Percentiles rank a stretch among this genome's conserved stretches.
Conservation (phyloP, 805 yeast genomes). For the Yarrowia bubula region DNA sequence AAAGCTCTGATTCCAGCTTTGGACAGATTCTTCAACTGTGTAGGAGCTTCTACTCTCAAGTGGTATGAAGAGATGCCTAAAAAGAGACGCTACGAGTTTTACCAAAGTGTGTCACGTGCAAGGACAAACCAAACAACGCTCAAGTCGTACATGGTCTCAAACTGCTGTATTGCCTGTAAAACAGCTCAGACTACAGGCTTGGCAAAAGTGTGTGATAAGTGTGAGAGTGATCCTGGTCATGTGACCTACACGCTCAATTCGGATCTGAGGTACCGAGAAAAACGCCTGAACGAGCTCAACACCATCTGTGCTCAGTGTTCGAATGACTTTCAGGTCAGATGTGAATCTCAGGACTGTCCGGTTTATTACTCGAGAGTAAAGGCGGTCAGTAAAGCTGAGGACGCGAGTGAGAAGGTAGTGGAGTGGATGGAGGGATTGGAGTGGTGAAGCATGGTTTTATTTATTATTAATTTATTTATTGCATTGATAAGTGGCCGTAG, state of each 20-base stretch:
- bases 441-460: neutral
- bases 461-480: too few relatives aligned
- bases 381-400: conserved; percentile 38
- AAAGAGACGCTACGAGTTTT: conserved; percentile 29
- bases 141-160: conserved; percentile 1
- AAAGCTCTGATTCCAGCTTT: conserved; percentile 87
- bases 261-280: conserved; percentile 30
- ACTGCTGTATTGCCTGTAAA: neutral
- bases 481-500: neutral
- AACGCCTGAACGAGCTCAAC: conserved; percentile 30
- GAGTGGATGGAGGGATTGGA: conserved; percentile 3
- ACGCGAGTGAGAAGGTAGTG: neutral
- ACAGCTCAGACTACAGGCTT: conserved; percentile 3
- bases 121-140: conserved; percentile 26
- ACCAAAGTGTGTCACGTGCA: neutral
- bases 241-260: conserved; percentile 29
- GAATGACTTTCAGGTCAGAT: conserved; percentile 41
- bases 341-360: conserved; percentile 66
- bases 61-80: conserved; percentile 78
- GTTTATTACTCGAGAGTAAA: conserved; percentile 56
- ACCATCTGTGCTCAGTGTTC: conserved; percentile 39
- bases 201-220: conserved; percentile 30
- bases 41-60: conserved; percentile 73
- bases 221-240: conserved; percentile 27
- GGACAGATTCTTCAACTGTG: conserved; percentile 73